Evolutionary conservation across 2,329 filamentous ascomycete genomes (phyloP), one percentile per base, ranked within the genome.

Genomic region (Akanthomyces uredinophilus): DNA sequence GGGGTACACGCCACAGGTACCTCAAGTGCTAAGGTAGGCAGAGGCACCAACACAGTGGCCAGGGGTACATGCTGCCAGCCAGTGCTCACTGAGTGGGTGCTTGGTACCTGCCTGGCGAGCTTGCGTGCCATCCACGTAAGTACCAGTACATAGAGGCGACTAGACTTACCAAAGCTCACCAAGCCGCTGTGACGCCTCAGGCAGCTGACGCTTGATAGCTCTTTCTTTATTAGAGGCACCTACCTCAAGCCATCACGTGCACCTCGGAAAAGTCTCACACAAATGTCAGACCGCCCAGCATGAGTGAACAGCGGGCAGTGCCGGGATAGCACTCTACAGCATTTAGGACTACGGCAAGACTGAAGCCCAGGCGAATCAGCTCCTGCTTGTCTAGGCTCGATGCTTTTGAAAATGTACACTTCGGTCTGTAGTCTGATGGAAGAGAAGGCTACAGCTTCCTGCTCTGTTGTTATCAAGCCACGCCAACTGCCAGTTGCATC

Each of bases 201-300:
- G 37, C 52, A 44, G 20, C 53, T 24, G 11, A 44, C 14, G 7
- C 32, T 35, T 8, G 32, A 35, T n/a, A n/a, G n/a, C n/a, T n/a
- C n/a, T n/a, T 11, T 10, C 32, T 8, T 35, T 8, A 11, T 8
- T 8, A 8, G 32, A 11, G 32, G 10, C 32, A 8, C 18, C 54
- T 46, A 57, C 39, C 54, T 57, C 20, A 27, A 27, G 29, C 43
- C 43, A 27, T 57, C 54, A 57, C 54, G 54, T 57, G 54, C n/a
- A 27, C n/a, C 14, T 20, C 20, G 11, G 39, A 52, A 52, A 52
- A 52, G 50, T 52, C 50, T 52, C 50, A 39, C 50, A 57, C 41
- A 49, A 37, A 16, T 49, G 43, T 39, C 54, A 57, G 24, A 47
- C 27, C 27, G 54, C 41, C 53, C 27, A 47, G 24, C 44, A 3